These are phyloP conservation scores for Macrophomina pseudophaseolina DNA, from an alignment of 2,329 filamentous ascomycete genomes.

Conservation along the genomic window DNA sequence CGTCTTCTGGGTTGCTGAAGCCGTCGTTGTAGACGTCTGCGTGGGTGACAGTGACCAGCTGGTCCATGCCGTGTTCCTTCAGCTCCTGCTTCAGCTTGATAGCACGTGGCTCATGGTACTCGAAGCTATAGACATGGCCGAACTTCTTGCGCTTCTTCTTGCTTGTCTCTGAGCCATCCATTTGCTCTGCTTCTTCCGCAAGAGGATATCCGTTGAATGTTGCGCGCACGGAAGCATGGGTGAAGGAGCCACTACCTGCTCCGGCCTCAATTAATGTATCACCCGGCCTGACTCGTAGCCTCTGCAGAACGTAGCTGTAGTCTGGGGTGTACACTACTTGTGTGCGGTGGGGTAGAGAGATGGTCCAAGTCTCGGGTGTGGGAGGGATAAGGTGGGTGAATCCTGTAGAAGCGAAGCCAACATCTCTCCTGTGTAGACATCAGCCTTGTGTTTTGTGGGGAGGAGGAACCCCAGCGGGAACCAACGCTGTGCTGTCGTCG, in stretches of 20 bases:
- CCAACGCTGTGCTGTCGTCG: constrained; percentile 34
- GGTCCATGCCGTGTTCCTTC: constrained; percentile 67
- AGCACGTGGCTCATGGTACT: constrained; percentile 77
- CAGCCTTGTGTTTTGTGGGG: background rate
- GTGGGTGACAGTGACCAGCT: constrained; percentile 73
- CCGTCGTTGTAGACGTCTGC: constrained; percentile 79
- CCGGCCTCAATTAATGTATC: constrained; percentile 78
- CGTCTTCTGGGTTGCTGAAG: constrained; percentile 54
- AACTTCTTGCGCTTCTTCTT: constrained; percentile 46
- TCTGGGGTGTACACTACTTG: constrained; percentile 88
- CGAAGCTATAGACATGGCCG: constrained; percentile 81
- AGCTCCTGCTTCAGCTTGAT: constrained; percentile 73
- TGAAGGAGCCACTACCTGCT: constrained; percentile 82
- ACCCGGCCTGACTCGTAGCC: constrained; percentile 75
- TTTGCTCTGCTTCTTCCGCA: constrained; percentile 38
- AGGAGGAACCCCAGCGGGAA: background rate
- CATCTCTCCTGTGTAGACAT: constrained; percentile 33
- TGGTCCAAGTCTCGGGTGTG: constrained; percentile 82
- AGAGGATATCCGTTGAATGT: constrained; percentile 73
- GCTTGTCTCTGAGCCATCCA: constrained; percentile 25
- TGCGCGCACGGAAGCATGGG: constrained; percentile 76
- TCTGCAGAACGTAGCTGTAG: constrained; percentile 82
- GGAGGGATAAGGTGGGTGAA: constrained; percentile 81
- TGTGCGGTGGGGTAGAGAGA: constrained; percentile 78
- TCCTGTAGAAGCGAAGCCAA: constrained; percentile 63